Conservation (phyloP, 257 asterid genomes). For the Leonotis leonurus region DNA sequence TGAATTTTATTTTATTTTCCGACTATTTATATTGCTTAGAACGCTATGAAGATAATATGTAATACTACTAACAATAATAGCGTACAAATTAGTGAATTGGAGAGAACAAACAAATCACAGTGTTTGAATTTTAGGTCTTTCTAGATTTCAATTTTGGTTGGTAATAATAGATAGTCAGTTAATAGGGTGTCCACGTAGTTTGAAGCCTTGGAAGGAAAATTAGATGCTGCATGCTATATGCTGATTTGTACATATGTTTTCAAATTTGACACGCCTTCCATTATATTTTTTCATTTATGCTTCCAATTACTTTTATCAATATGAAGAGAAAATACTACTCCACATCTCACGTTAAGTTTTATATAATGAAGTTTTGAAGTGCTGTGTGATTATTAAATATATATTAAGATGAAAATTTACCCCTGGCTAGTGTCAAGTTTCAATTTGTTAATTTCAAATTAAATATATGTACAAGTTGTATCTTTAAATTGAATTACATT, state of each 20-base stretch:
- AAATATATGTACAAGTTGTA: no score
- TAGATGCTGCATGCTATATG: background rate
- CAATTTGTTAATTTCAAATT: no score
- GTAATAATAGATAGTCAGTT: conserved; percentile 4
- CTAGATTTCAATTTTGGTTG: background rate
- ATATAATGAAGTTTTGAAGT: background rate
- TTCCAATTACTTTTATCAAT: background rate
- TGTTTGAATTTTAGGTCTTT: background rate
- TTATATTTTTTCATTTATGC: background rate
- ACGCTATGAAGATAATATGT: no score
- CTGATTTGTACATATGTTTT: background rate
- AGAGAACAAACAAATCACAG: no score
- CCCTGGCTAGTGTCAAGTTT: no score
- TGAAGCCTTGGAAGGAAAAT: conserved; percentile 15
- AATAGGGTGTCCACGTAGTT: conserved; percentile 20
- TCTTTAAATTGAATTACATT: no score
- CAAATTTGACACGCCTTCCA: conserved; percentile 28
- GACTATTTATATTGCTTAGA: no score
- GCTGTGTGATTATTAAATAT: background rate
- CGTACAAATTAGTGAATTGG: background rate
- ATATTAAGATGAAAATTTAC: background rate
- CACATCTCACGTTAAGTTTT: no score
- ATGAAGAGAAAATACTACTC: no score
- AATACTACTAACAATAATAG: no score
- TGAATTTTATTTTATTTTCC: no score